Base-by-base conservation (phyloP, 2,329 filamentous ascomycete genomes). In the Pseudonectria buxi region DNA sequence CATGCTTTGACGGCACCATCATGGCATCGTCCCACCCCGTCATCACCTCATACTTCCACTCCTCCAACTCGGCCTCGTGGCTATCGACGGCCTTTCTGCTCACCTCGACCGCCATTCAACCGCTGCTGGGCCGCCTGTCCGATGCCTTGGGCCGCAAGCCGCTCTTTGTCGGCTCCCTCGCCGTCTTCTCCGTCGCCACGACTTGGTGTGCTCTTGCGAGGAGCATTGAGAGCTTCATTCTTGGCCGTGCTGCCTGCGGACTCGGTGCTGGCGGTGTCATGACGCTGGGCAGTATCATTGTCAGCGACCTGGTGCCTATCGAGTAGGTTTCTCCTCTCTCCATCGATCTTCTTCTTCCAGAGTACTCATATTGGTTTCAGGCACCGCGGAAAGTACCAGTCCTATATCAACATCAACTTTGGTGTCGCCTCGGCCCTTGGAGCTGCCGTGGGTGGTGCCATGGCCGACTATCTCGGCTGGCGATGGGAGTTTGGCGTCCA, bases 21-120 rank as follows among this genome's bases (percentile, higher is more conserved):
- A 88, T 90, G 83, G 83, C 83, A 4, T 86, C 83, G 3, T 81
- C 74, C 28, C 85, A 92, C 57, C 84, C 85, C 0, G 82, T 86
- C 38, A 87, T 90, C 42, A 88, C 84, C 1, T 87, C 83, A 1
- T 78, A 89, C 57, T 90, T 90, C 58, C 66, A 79, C 41, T 75
- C 82, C 32, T 84, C 83, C 24, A 87, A 90, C 57, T 78, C 78
- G 30, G 86, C 86, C 3, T 87, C 84, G 2, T 92, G 86, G 86
- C 68, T 90, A 4, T 87, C 83, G 2, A 90, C 85, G 0, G 77
- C 83, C 0, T 90, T 88, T 45, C 61, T 90, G 25, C 68, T 92
- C 26, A 87, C 85, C 0, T 84, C 78, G 4, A 88, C 84, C 2
- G 77, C 81, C 15, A 81, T 86, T 38, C 81, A 88, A 58, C 84